A percentile compares a stretch with the other conserved stretches of the same genome.
phyloP scores from a whole-genome alignment of 164 flowering plant species.

The Taxillus chinensis region DNA sequence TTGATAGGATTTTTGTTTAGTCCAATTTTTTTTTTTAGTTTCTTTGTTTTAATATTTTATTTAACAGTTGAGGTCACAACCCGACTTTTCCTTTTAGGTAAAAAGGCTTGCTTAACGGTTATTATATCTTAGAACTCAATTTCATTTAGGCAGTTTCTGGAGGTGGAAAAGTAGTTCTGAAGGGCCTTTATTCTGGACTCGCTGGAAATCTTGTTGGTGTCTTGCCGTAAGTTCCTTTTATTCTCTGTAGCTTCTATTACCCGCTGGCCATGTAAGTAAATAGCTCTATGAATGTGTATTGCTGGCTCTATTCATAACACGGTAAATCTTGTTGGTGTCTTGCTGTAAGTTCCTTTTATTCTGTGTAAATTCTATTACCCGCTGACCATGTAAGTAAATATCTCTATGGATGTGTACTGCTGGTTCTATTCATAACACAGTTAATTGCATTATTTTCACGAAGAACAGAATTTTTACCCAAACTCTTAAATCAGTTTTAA shows the following conservation, averaged over 20 bases:
- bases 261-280: neutral
- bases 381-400: neutral
- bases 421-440: conserved; percentile 22
- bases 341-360: conserved; percentile 52
- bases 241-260: neutral
- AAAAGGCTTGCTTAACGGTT: no score
- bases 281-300: no score
- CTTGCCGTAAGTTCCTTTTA: conserved; percentile 55
- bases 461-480: no score
- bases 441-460: conserved; percentile 73
- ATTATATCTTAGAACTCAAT: neutral
- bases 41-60: no score
- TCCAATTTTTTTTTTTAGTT: no score
- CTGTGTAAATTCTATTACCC: neutral
- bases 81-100: no score
- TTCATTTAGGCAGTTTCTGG: conserved; percentile 64
- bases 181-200: conserved; percentile 83
- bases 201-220: conserved; percentile 93
- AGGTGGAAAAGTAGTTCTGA: conserved; percentile 63
- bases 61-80: no score
- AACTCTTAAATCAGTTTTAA: no score
- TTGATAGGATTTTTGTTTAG: no score
- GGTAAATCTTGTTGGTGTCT: conserved; percentile 87
- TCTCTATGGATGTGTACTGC: no score
- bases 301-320: conserved; percentile 13